phyloP scores from a whole-genome alignment of 2,329 filamentous ascomycete species.

The Mariannaea sp. region DNA sequence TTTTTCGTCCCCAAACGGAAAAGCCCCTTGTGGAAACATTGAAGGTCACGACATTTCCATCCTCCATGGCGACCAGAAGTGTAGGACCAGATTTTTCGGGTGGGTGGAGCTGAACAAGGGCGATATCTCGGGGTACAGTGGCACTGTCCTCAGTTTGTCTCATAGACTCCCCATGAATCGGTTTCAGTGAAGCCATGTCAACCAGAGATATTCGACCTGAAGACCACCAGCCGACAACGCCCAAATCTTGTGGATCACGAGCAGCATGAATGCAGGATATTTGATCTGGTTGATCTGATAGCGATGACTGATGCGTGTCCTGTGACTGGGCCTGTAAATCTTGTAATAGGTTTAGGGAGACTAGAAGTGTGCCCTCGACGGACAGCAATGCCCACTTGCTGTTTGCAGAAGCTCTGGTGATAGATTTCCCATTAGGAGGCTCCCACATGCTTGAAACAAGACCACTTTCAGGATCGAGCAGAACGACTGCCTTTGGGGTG shows the following conservation, averaged over 20 bases:
- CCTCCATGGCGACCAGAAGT: constrained; percentile 87
- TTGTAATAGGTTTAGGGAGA: constrained; percentile 67
- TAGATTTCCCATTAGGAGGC: constrained; percentile 55
- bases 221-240: constrained; percentile 86
- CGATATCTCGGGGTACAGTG: constrained; percentile 82
- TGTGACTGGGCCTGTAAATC: constrained; percentile 64
- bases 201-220: constrained; percentile 80
- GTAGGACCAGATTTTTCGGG: constrained; percentile 64
- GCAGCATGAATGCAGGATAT: constrained; percentile 85
- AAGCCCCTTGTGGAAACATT: constrained; percentile 66
- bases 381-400: constrained; percentile 72
- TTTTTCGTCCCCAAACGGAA: constrained; percentile 73
- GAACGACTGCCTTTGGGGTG: constrained; percentile 64
- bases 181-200: constrained; percentile 67
- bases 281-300: constrained; percentile 60
- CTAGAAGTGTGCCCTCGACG: constrained; percentile 72
- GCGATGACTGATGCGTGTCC: constrained; percentile 58
- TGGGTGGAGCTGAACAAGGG: constrained; percentile 78
- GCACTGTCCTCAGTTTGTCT: constrained; percentile 66
- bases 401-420: constrained; percentile 81
- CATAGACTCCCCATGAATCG: constrained; percentile 67
- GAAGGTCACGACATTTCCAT: constrained; percentile 88
- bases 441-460: constrained; percentile 63
- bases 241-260: constrained; percentile 64
- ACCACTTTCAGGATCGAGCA: constrained; percentile 66